phyloP scores from a whole-genome alignment of 23 red algal genomes.

The Agarophyton chilense region DNA sequence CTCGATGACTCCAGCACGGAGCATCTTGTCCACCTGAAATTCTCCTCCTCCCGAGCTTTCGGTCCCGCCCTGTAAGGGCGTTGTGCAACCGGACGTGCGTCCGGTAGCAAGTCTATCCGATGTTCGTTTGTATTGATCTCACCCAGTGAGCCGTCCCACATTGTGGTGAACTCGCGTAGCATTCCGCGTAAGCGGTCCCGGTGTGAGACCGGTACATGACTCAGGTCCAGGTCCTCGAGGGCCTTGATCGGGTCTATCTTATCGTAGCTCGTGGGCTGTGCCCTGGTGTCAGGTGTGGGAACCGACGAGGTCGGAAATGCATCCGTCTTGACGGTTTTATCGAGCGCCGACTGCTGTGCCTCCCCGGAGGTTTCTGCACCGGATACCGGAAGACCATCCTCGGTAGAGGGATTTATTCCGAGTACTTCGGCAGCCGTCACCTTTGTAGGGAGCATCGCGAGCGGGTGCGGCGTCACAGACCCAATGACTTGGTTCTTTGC shows the following conservation, averaged over 20 bases:
- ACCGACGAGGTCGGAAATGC: too few species aligned
- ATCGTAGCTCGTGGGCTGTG: neutral
- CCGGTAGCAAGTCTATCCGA: neutral
- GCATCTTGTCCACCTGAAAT: slow-evolving; percentile 13
- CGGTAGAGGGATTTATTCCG: neutral
- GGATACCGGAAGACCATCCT: neutral
- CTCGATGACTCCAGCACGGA: slow-evolving; percentile 30
- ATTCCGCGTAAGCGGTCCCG: neutral
- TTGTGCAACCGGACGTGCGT: neutral
- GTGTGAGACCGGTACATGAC: neutral
- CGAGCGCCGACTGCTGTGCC: neutral
- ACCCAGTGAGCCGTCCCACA: slow-evolving; percentile 10
- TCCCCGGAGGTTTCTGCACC: neutral
- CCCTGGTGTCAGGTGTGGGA: too few species aligned
- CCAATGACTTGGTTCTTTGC: slow-evolving; percentile 20
- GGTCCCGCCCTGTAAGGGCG: slow-evolving; percentile 14
- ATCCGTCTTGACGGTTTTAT: too few species aligned
- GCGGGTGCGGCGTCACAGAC: neutral
- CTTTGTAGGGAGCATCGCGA: neutral
- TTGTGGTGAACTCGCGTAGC: neutral
- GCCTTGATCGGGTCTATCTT: neutral
- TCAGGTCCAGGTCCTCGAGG: neutral
- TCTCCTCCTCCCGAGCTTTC: slow-evolving; percentile 25
- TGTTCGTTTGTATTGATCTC: slow-evolving; percentile 25
- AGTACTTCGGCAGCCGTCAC: neutral